Evolutionary conservation across 2,329 filamentous ascomycete species (phyloP).

Genomic region (Chaetothyriales sp.): DNA sequence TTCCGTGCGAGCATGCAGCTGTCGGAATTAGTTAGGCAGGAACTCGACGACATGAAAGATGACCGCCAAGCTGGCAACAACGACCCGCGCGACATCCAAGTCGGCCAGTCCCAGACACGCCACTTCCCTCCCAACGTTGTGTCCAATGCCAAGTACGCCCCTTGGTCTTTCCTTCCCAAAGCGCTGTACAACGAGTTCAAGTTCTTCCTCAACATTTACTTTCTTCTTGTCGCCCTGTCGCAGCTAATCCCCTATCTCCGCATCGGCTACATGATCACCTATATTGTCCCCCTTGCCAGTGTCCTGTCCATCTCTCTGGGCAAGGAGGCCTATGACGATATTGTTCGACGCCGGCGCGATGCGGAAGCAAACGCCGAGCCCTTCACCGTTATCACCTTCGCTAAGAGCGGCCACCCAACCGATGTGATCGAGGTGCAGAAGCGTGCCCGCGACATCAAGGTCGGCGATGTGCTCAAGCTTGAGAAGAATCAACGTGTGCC

Average conservation of each 20-base stretch:
- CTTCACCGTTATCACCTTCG: constrained; percentile 62
- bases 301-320: constrained; percentile 84
- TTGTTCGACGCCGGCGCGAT: constrained; percentile 69
- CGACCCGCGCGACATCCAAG: constrained; percentile 57
- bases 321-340: constrained; percentile 91
- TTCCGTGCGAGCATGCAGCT: constrained; percentile 39
- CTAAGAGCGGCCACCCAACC: constrained; percentile 3
- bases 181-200: constrained; percentile 98
- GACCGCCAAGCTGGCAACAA: constrained; percentile 21
- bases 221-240: constrained; percentile 83
- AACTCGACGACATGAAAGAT: constrained; percentile 21
- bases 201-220: constrained; percentile 99
- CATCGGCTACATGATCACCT: constrained; percentile 89
- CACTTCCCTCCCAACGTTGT: constrained; percentile 81
- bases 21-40: constrained; percentile 15
- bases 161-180: constrained; percentile 81
- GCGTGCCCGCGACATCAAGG: constrained; percentile 74
- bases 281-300: constrained; percentile 81
- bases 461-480: constrained; percentile 89
- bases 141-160: constrained; percentile 95
- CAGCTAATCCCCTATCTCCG: constrained; percentile 78
- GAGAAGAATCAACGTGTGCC: constrained; percentile 85
- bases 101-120: constrained; percentile 56
- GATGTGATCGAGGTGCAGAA: constrained; percentile 48
- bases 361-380: constrained; percentile 87